Conservation (phyloP, 1,284 basidiomycete species). For the Heimioporus retisporus region DNA sequence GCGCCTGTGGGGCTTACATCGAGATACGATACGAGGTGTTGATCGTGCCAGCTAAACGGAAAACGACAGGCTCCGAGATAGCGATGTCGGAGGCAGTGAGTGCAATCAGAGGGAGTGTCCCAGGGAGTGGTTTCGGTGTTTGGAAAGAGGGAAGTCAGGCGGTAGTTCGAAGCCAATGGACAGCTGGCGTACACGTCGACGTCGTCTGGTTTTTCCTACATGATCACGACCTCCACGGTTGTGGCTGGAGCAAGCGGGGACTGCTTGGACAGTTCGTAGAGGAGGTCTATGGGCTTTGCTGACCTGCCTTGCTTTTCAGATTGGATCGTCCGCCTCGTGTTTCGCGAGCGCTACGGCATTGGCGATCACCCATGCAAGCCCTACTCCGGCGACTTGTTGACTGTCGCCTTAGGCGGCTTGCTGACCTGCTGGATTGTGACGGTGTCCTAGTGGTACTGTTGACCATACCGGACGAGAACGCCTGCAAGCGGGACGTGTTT, state of each 20-base stretch:
- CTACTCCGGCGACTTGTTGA: constrained; percentile 54
- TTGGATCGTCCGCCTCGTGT: constrained; percentile 73
- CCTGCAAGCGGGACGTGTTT: constrained; percentile 84
- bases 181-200: constrained; percentile 76
- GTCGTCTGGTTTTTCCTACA: constrained; percentile 48
- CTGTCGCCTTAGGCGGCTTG: constrained; percentile 60
- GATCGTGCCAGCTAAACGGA: constrained; percentile 94
- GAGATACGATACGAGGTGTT: constrained; percentile 91
- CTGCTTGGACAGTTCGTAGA: not conserved
- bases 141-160: constrained; percentile 81
- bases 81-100: constrained; percentile 83
- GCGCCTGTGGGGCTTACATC: constrained; percentile 78
- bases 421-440: constrained; percentile 69
- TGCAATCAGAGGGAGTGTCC: constrained; percentile 81
- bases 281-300: constrained; percentile 45
- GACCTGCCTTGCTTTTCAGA: constrained; percentile 78
- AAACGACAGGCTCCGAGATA: constrained; percentile 88
- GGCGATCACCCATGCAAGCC: constrained; percentile 46
- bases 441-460: constrained; percentile 82
- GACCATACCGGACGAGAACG: constrained; percentile 74
- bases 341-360: constrained; percentile 57
- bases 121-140: constrained; percentile 48
- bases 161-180: constrained; percentile 91
- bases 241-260: constrained; percentile 20
- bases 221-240: constrained; percentile 35